Evolutionary conservation across 768 basidiomycete species (phyloP).

Genomic region (Mycena olivaceomarginata): DNA sequence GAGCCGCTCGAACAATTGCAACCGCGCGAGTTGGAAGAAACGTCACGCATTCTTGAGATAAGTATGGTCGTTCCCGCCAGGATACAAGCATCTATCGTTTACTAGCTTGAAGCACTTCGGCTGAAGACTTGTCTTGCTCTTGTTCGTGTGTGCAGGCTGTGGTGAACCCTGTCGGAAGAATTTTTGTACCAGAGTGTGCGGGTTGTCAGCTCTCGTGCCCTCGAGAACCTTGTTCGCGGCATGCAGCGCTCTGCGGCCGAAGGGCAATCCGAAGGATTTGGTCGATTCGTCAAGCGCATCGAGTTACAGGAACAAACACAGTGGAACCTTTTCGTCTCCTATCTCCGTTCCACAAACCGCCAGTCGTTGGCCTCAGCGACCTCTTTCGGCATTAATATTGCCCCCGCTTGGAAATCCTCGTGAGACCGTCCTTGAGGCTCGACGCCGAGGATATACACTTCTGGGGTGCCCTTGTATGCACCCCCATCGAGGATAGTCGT

Average conservation of each 20-base stretch:
- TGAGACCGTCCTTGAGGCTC: slow-evolving; percentile 23
- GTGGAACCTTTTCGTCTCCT: slow-evolving; percentile 10
- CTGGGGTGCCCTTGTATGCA: slow-evolving; percentile 25
- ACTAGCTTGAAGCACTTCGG: slow-evolving; percentile 21
- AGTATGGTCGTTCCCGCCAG: not conserved
- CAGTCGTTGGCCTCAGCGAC: slow-evolving; percentile 8
- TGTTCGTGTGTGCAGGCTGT: slow-evolving; percentile 27
- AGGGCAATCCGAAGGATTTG: slow-evolving; percentile 19
- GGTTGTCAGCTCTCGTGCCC: not conserved
- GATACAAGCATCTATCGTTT: no score
- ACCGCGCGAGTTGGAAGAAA: slow-evolving; percentile 32
- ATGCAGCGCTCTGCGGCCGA: slow-evolving; percentile 28
- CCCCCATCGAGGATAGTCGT: slow-evolving; percentile 15
- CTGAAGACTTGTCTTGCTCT: slow-evolving; percentile 34
- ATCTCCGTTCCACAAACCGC: not conserved
- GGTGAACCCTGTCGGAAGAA: slow-evolving; percentile 28
- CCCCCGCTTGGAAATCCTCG: slow-evolving; percentile 27
- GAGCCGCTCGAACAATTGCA: slow-evolving; percentile 31
- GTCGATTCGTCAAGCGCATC: slow-evolving; percentile 26
- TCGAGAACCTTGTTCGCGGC: slow-evolving; percentile 24
- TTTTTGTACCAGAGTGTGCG: slow-evolving; percentile 36
- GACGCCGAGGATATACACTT: slow-evolving; percentile 37
- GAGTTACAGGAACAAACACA: slow-evolving; percentile 15
- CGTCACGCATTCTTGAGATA: slow-evolving; percentile 16
- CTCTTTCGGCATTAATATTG: no score